Base-by-base conservation (phyloP, 257 asterid genomes). In the Solanum pennellii region DNA sequence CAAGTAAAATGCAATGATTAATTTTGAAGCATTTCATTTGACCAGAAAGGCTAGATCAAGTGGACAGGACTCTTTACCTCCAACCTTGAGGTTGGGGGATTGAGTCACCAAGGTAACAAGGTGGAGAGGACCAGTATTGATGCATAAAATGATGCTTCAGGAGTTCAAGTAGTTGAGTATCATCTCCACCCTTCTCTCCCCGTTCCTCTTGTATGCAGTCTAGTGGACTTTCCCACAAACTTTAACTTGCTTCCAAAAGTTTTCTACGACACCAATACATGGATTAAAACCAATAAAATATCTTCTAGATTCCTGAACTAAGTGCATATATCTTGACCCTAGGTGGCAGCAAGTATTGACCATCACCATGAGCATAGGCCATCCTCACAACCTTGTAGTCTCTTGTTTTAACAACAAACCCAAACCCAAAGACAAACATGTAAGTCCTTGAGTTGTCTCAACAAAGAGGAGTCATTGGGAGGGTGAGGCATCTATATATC, bases 341-440 rank as follows among this genome's bases (percentile, higher is more conserved):
- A 11, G 88, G 88, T 27, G 89, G 88, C 27, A 83, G 0, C 25
- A 56, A 9, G 76, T 72, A 74, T 21, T 12, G 71, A 62, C 21
- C 9, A 74, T 9, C 41, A 10, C 86, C 80, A 60, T 84, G 73
- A 84, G 80, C 87, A 62, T 84, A 88, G 4, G 86, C 82, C 49
- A 88, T 82, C n/a, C 86, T 88, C 5, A 75, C 82, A 59, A 88
- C 85, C 69, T 88, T 88, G 66, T 72, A 88, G 74, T 88, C 87
- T n/a, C 77, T 59, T 14, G 25, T 88, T 74, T 73, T 73, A 11
- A 16, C 6, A 72, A 65, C 87, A 83, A n/a, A 88, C 14, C 89
- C 89, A 60, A 83, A 88, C 15, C 89, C 89, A 73, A 73, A 13
- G 11, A 74, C 73, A 31, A 83, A 39, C 79, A 52, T 88, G 56